Evolutionary conservation across 2,329 filamentous ascomycete genomes (phyloP).

Genomic region (Fusarium coicis): DNA sequence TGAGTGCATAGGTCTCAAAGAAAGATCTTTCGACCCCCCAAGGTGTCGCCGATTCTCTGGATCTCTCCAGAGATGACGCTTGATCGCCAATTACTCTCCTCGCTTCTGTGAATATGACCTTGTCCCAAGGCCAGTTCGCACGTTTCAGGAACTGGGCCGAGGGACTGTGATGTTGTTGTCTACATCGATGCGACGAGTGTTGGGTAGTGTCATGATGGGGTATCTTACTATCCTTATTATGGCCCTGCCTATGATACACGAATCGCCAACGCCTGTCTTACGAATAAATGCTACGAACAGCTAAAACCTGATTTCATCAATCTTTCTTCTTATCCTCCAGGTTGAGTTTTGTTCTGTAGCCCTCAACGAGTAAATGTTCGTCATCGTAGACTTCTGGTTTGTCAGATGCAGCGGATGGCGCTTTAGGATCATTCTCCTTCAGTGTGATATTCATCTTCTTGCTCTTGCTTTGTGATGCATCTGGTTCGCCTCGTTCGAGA

Average conservation of each 20-base stretch:
- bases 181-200: background rate
- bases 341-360: slow-evolving; percentile 57
- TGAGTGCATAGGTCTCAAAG: slow-evolving; percentile 69
- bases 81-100: slow-evolving; percentile 78
- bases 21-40: slow-evolving; percentile 69
- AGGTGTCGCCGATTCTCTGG: slow-evolving; percentile 91
- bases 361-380: slow-evolving; percentile 60
- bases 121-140: slow-evolving; percentile 36
- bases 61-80: slow-evolving; percentile 77
- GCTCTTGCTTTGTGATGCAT: slow-evolving; percentile 44
- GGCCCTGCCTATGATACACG: slow-evolving; percentile 16
- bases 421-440: slow-evolving; percentile 58
- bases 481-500: slow-evolving; percentile 57
- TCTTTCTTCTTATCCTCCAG: slow-evolving; percentile 19
- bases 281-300: background rate
- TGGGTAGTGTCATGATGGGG: slow-evolving; percentile 13
- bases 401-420: slow-evolving; percentile 31
- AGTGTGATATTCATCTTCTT: slow-evolving; percentile 60
- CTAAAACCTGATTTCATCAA: background rate
- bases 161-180: background rate
- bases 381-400: slow-evolving; percentile 49
- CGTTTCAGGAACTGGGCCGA: slow-evolving; percentile 13
- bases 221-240: slow-evolving; percentile 25
- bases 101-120: slow-evolving; percentile 46
- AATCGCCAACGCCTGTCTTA: slow-evolving; percentile 30